Base-by-base conservation (phyloP, 202 grass and related monocot genomes). In the Setaria viridis region DNA sequence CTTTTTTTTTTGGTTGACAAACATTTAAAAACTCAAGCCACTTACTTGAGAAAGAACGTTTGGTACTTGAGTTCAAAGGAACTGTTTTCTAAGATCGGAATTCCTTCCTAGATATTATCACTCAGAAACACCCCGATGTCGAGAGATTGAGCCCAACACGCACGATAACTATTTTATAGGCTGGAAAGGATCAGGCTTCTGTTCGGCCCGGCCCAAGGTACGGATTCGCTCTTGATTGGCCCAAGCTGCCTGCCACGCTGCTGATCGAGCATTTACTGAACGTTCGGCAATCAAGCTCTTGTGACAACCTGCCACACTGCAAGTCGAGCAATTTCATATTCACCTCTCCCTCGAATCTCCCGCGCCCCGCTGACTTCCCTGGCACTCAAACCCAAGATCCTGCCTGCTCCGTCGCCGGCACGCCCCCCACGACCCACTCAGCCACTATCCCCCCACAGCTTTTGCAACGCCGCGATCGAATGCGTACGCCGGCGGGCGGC, bases 271-370 rank as follows among this genome's bases (percentile, higher is more conserved):
- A 46, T 46, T 46, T 46, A 46, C 45, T 1, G 33, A 58, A 77
- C 33, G 19, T 62, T 45, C 57, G 15, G 76, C 57, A 63, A 63
- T 34, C 2, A 11, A 78, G 57, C 0, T 63, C 14, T 25, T 16
- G 41, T 47, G 75, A 45, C 37, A 62, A 21, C 14, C 75, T 9
- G 21, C 43, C 39, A 41, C 39, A 41, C 39, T 32, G 70, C 46
- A 53, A 33, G 34, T 53, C 47, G 47, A 62, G 15, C 41, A 63
- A 47, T 83, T 74, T 84, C 81, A 43, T 84, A 75, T 17, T 75
- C 58, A 1, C 49, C 34, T 20, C 59, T 4, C 3, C 72, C 82
- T 77, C 72, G 60, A n/a, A 57, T 1, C 12, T 68, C 72, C 48
- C 82, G 72, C 62, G 12, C 72, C 9, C 35, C 21, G 72, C 48